Conservation (phyloP, 2,329 filamentous ascomycete genomes). For the Cyphellophora attinorum region DNA sequence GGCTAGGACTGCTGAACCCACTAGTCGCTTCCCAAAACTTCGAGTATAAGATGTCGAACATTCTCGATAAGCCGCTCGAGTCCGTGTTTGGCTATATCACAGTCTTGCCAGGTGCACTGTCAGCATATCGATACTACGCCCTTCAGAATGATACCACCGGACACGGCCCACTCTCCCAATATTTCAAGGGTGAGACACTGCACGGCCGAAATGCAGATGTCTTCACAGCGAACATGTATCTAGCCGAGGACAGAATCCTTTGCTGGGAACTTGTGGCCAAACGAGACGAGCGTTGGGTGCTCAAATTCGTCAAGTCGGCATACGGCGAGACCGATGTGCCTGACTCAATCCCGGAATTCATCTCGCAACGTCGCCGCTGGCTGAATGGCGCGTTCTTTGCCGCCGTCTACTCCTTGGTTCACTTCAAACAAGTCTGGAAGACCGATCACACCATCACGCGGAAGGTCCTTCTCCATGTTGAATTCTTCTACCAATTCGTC, state of each 20-base stretch:
- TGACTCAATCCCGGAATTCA: slow-evolving; percentile 91
- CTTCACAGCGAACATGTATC: slow-evolving; percentile 98
- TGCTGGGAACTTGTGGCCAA: slow-evolving; percentile 98
- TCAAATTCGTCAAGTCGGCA: slow-evolving; percentile 95
- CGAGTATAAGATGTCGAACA: slow-evolving; percentile 99
- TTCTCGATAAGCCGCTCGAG: slow-evolving; percentile 92
- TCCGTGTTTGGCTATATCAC: slow-evolving; percentile 98
- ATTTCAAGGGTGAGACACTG: slow-evolving; percentile 97
- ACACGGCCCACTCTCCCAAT: slow-evolving; percentile 89
- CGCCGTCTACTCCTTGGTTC: slow-evolving; percentile 91
- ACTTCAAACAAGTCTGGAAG: slow-evolving; percentile 84
- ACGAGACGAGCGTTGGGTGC: slow-evolving; percentile 84
- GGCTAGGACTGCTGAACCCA: slow-evolving; percentile 78
- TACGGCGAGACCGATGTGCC: slow-evolving; percentile 97
- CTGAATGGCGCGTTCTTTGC: slow-evolving; percentile 98
- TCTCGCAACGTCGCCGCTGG: slow-evolving; percentile 93
- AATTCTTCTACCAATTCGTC: slow-evolving; percentile 91
- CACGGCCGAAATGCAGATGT: slow-evolving; percentile 95
- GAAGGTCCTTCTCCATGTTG: slow-evolving; percentile 85
- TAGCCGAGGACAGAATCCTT: slow-evolving; percentile 95
- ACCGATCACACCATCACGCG: slow-evolving; percentile 86
- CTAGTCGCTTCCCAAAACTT: slow-evolving; percentile 97
- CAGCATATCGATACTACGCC: slow-evolving; percentile 90
- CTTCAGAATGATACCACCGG: slow-evolving; percentile 94
- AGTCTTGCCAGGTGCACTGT: slow-evolving; percentile 86